Percentiles rank a stretch among this genome's conserved stretches.
Evolutionary conservation across 768 basidiomycete genomes (phyloP).

Genomic region (Agaricus blazei): DNA sequence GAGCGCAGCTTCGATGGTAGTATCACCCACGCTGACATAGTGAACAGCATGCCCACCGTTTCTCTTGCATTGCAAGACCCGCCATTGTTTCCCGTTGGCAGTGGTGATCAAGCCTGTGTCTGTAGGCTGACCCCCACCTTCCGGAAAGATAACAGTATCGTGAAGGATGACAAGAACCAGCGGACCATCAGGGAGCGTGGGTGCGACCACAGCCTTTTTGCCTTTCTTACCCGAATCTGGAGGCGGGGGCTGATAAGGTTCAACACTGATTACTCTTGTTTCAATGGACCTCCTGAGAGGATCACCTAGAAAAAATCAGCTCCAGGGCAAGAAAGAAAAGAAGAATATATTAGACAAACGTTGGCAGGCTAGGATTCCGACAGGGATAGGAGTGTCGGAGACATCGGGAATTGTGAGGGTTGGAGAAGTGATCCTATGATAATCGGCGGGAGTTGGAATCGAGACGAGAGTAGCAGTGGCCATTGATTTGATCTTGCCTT

Average conservation of each 20-base stretch:
- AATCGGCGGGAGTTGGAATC: conserved; percentile 44
- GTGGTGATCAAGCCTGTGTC: conserved; percentile 59
- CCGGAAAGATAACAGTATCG: conserved; percentile 78
- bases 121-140: conserved; percentile 77
- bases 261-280: conserved; percentile 51
- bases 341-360: conserved; percentile 32
- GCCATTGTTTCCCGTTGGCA: conserved; percentile 41
- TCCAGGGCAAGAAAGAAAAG: background rate
- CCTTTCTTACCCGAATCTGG: conserved; percentile 39
- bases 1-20: conserved; percentile 36
- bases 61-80: conserved; percentile 62
- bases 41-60: conserved; percentile 74
- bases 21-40: conserved; percentile 46
- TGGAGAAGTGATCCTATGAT: conserved; percentile 61
- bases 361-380: conserved; percentile 78
- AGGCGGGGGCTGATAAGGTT: conserved; percentile 36
- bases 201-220: conserved; percentile 51
- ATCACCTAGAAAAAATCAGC: conserved; percentile 42
- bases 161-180: conserved; percentile 65
- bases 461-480: conserved; percentile 36
- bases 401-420: conserved; percentile 52
- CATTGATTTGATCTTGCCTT: conserved; percentile 18
- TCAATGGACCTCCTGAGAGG: conserved; percentile 57
- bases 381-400: conserved; percentile 49
- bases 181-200: conserved; percentile 36